A percentile compares a stretch with the other conserved stretches of the same genome.
Evolutionary conservation across 306 rosid genomes (phyloP).

Genomic region (Senna tora): DNA sequence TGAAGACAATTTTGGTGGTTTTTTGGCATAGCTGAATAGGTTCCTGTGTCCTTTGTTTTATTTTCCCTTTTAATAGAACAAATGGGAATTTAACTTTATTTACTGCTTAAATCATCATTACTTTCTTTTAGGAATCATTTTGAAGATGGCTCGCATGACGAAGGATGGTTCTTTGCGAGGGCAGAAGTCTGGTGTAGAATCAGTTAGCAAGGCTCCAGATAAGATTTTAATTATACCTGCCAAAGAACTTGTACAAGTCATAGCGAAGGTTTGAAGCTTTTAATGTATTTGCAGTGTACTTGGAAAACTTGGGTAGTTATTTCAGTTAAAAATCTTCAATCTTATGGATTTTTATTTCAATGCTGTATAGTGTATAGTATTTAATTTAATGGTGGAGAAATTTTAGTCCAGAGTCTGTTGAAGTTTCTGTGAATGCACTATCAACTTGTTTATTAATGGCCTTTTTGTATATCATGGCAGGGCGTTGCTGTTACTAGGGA

Average conservation of each 20-base stretch:
- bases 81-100: conserved; percentile 16
- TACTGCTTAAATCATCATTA: conserved; percentile 23
- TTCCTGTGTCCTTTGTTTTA: conserved; percentile 30
- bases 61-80: conserved; percentile 18
- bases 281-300: conserved; percentile 33
- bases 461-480: conserved; percentile 52
- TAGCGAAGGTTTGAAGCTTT: conserved; percentile 72
- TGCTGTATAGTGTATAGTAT: conserved; percentile 16
- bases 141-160: conserved; percentile 83
- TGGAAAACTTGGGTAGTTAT: conserved; percentile 14
- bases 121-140: conserved; percentile 66
- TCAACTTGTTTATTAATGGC: conserved; percentile 32
- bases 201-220: conserved; percentile 64
- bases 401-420: conserved; percentile 18
- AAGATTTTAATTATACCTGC: conserved; percentile 75
- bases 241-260: conserved; percentile 88
- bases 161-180: conserved; percentile 75
- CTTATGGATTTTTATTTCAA: not conserved
- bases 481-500: conserved; percentile 69
- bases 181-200: conserved; percentile 64
- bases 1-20: conserved; percentile 19
- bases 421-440: conserved; percentile 21
- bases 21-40: conserved; percentile 28
- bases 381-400: conserved; percentile 11
- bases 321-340: conserved; percentile 8